Conservation (phyloP, 441 rosid species). For the Mallotus repandus region DNA sequence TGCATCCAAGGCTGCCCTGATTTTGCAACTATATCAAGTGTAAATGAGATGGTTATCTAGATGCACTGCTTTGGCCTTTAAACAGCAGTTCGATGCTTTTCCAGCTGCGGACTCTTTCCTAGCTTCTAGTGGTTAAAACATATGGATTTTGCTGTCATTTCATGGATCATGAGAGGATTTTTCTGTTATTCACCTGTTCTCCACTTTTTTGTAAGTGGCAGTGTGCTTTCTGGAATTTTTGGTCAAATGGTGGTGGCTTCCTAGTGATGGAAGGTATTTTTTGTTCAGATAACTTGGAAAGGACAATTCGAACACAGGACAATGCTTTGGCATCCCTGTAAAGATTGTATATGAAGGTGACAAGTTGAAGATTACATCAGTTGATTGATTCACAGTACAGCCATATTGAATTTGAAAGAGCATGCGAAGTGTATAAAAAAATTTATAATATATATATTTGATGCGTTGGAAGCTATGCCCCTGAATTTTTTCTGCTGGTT, state of each 20-base stretch:
- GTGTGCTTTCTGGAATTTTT: background rate
- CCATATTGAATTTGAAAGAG: background rate
- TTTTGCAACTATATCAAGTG: background rate
- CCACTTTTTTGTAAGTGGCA: background rate
- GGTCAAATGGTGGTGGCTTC: background rate
- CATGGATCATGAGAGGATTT: background rate
- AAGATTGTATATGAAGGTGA: too few species aligned
- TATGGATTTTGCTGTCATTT: slow-evolving; percentile 5
- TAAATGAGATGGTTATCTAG: background rate
- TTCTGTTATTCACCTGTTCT: background rate
- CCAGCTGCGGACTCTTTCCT: background rate
- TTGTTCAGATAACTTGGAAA: too few species aligned
- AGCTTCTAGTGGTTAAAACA: background rate
- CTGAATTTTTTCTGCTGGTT: background rate
- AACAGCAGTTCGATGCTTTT: background rate
- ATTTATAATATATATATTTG: background rate
- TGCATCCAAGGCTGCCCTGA: background rate
- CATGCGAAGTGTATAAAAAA: background rate
- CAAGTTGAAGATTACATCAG: background rate
- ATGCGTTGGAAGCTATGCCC: background rate
- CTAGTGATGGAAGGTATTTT: background rate
- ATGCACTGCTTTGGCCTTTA: background rate
- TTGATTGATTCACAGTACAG: background rate
- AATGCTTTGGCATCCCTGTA: too few species aligned
- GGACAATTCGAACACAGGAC: too few species aligned